These are phyloP conservation scores for Glomus cerebriforme DNA, from an alignment of 192 early-diverging fungal genomes.

Conservation along the genomic window DNA sequence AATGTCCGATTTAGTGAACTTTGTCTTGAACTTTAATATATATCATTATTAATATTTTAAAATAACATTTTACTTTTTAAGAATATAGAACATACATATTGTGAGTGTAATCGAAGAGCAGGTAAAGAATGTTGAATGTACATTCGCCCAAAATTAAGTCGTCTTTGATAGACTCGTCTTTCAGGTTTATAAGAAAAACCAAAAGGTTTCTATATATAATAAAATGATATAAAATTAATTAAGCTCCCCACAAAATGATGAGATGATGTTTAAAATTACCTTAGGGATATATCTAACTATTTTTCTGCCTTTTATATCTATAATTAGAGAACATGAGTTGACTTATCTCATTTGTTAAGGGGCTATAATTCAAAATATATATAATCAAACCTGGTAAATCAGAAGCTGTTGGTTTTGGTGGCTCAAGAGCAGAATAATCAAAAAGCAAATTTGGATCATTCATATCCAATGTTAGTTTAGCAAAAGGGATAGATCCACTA, in stretches of 20 bases:
- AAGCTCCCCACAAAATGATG: neutral
- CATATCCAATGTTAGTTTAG: slow-evolving; percentile 60
- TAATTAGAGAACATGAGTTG: neutral
- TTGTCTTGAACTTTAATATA: slow-evolving; percentile 75
- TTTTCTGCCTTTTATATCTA: neutral
- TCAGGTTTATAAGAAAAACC: slow-evolving; percentile 42
- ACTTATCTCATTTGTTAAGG: neutral
- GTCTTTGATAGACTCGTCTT: slow-evolving; percentile 70
- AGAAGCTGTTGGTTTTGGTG: slow-evolving; percentile 30
- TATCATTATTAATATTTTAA: neutral
- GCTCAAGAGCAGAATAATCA: slow-evolving; percentile 55
- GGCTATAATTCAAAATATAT: neutral
- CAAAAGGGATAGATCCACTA: slow-evolving; percentile 52
- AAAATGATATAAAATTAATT: neutral
- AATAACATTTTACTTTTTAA: neutral
- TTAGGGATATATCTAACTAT: neutral
- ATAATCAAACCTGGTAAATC: neutral
- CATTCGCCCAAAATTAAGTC: slow-evolving; percentile 85
- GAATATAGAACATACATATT: slow-evolving; percentile 54
- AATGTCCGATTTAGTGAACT: slow-evolving; percentile 76
- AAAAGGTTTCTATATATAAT: neutral
- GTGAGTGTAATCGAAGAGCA: slow-evolving; percentile 76
- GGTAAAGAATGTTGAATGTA: slow-evolving; percentile 87
- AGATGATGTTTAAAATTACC: neutral
- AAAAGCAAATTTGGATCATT: slow-evolving; percentile 81